phyloP scores from a whole-genome alignment of 495 filamentous ascomycete species.

The Neurospora hispaniola region DNA sequence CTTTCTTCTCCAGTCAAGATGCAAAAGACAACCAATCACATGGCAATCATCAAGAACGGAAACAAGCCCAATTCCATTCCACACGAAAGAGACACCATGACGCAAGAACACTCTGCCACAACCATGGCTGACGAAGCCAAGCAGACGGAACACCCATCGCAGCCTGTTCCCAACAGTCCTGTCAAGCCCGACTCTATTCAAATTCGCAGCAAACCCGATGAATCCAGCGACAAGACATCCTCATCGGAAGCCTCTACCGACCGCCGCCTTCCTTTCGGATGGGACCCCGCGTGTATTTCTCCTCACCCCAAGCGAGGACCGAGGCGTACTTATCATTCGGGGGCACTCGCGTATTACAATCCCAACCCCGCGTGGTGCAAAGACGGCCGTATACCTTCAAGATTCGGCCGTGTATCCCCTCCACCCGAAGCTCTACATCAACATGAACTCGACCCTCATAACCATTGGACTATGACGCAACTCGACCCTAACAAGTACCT shows the following conservation, averaged over 20 bases:
- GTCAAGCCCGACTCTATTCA: background rate
- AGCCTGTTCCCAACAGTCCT: background rate
- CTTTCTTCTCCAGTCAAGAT: background rate
- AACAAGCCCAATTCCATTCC: background rate
- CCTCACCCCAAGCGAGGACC: no score
- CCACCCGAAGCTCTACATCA: no score
- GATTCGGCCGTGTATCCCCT: no score
- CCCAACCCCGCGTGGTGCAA: no score
- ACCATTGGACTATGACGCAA: no score
- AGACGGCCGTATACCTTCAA: no score
- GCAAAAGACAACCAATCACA: background rate
- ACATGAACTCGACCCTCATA: no score
- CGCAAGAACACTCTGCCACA: background rate
- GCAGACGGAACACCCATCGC: background rate
- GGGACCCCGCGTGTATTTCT: background rate
- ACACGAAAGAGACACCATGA: background rate
- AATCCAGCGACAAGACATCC: background rate
- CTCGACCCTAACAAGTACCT: no score
- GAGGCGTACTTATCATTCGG: background rate
- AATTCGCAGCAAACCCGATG: background rate
- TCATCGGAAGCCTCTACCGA: background rate
- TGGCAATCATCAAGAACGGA: background rate
- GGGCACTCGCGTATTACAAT: no score
- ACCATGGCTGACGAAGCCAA: background rate
- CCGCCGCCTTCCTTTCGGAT: background rate